Conservation (phyloP, 1,284 basidiomycete genomes). For the Moniliella sp. region DNA sequence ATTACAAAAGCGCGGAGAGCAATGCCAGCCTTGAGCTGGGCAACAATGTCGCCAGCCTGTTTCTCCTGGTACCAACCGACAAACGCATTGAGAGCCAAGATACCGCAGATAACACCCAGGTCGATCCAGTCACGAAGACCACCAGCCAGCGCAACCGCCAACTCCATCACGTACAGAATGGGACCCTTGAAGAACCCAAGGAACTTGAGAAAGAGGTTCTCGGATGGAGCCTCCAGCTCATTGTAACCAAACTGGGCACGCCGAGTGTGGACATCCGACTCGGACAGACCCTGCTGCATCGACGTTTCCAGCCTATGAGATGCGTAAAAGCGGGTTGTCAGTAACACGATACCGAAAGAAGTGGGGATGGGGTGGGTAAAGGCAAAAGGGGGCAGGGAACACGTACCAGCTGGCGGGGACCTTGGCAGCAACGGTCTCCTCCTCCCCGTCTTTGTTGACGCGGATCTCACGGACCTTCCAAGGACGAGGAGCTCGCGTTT, state of each 20-base stretch:
- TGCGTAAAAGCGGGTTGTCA: background rate
- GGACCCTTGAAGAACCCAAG: constrained; percentile 36
- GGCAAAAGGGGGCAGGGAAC: no score
- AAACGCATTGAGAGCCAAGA: constrained; percentile 37
- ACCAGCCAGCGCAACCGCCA: constrained; percentile 34
- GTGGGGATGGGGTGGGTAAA: no score
- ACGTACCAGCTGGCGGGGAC: constrained; percentile 27
- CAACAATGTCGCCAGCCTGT: constrained; percentile 40
- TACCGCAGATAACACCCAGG: constrained; percentile 40
- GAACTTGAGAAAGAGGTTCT: constrained; percentile 40
- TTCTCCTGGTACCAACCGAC: constrained; percentile 45
- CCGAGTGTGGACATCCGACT: constrained; percentile 35
- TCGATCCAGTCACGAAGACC: constrained; percentile 38
- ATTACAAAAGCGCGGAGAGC: constrained; percentile 39
- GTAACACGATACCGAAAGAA: background rate
- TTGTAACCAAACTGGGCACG: constrained; percentile 33
- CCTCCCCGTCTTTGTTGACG: constrained; percentile 33
- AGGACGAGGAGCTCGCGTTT: constrained; percentile 22
- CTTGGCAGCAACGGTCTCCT: constrained; percentile 25
- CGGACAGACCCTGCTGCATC: constrained; percentile 36
- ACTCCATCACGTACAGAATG: constrained; percentile 36
- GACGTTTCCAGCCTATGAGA: constrained; percentile 38
- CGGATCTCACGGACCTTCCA: constrained; percentile 30
- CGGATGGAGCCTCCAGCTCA: constrained; percentile 32
- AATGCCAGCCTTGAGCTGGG: constrained; percentile 42